Percentiles rank a stretch among this genome's conserved stretches.
These are phyloP conservation scores for Podaxis mareebaensis DNA, from an alignment of 768 basidiomycete species.

Conservation along the genomic window DNA sequence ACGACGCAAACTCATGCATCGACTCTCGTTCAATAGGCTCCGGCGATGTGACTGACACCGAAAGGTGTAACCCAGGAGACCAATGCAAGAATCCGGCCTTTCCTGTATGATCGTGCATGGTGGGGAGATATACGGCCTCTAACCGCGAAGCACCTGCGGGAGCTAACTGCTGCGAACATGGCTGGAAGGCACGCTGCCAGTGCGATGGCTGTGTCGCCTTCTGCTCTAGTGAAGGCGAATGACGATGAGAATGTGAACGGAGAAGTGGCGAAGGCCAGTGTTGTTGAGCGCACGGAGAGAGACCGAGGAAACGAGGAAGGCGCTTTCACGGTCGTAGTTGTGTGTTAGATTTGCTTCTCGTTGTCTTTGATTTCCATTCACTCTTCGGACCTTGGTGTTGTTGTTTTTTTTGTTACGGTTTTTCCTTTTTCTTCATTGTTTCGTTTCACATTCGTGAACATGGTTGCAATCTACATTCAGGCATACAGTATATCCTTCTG, in stretches of 20 bases:
- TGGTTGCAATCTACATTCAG: not conserved
- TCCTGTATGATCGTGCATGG: not conserved
- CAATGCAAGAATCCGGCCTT: not conserved
- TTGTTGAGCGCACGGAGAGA: conserved; percentile 48
- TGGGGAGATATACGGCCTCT: not conserved
- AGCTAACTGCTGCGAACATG: conserved; percentile 59
- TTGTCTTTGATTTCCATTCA: not conserved
- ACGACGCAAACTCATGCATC: not conserved
- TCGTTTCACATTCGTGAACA: not conserved
- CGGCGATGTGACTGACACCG: not conserved
- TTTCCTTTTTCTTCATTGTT: not conserved
- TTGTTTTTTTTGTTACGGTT: not conserved
- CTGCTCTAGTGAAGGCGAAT: not conserved
- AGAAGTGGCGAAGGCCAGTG: conserved; percentile 35
- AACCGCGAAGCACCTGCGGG: conserved; percentile 47
- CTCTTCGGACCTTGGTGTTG: not conserved
- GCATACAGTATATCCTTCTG: not conserved
- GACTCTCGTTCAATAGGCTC: not conserved
- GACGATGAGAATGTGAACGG: conserved; percentile 21
- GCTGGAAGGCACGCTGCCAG: conserved; percentile 32
- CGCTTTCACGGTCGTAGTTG: conserved; percentile 33
- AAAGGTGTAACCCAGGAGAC: not conserved
- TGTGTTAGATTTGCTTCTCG: not conserved
- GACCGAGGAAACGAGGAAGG: conserved; percentile 53
- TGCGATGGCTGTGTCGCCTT: conserved; percentile 2